Percentiles rank a stretch among this genome's conserved stretches.
Conservation (phyloP, 805 yeast species). For the Crinitomyces ghanaensis region DNA sequence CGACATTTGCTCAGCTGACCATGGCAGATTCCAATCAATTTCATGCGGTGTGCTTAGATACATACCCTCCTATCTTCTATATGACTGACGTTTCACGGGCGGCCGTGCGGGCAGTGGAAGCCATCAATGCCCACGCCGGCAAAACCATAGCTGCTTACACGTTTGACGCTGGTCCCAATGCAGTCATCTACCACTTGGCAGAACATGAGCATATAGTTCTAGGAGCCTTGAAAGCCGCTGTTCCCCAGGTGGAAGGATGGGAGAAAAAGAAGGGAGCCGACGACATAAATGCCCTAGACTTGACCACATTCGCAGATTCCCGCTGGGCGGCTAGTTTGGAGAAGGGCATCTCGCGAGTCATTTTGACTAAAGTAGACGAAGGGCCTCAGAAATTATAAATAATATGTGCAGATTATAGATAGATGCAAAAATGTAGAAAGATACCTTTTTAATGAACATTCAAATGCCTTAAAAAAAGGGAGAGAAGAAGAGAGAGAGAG, state of each 20-base stretch:
- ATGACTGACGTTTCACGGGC: slow-evolving; percentile 82
- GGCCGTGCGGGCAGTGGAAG: slow-evolving; percentile 66
- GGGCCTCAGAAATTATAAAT: slow-evolving; percentile 52
- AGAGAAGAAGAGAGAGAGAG: no score
- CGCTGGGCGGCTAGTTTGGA: slow-evolving; percentile 41
- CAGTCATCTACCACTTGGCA: slow-evolving; percentile 80
- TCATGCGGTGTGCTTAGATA: slow-evolving; percentile 96
- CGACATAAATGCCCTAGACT: no score
- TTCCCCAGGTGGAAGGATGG: slow-evolving; percentile 45
- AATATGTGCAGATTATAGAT: no score
- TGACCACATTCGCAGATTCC: no score
- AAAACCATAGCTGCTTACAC: slow-evolving; percentile 82
- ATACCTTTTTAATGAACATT: no score
- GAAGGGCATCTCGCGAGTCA: slow-evolving; percentile 71
- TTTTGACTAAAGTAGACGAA: slow-evolving; percentile 74
- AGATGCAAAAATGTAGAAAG: no score
- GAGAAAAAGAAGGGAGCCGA: slow-evolving; percentile 40
- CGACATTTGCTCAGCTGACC: slow-evolving; percentile 74
- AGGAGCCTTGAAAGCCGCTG: slow-evolving; percentile 52
- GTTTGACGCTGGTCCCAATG: slow-evolving; percentile 98
- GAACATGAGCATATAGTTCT: slow-evolving; percentile 65
- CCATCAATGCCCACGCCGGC: slow-evolving; percentile 57
- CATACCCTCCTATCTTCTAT: slow-evolving; percentile 91
- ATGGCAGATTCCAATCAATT: slow-evolving; percentile 96
- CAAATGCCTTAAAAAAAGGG: no score